Base-by-base conservation (phyloP, 106 monocot species). In the Dioscorea dumetorum region DNA sequence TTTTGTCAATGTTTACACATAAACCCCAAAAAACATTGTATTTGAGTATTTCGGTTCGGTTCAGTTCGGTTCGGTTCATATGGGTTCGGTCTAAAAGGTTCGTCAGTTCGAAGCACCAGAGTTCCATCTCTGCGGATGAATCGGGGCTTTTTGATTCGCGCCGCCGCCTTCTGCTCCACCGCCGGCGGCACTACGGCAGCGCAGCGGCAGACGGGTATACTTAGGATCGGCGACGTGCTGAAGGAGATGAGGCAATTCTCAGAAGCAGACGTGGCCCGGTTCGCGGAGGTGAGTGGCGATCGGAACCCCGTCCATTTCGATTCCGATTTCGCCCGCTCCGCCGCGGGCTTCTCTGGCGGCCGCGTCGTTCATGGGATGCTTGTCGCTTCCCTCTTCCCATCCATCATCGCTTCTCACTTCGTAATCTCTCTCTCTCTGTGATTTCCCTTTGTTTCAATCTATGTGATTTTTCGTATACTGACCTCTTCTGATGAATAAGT, bases 351-450 rank as follows among this genome's bases (percentile, higher is more conserved):
- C 74, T 73, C 68, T 5, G 58, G 74, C 49, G 87, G 90, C 49
- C 63, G 76, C 9, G 65, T 94, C 67, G 94, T 94, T 41, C 90
- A 94, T 66, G 94, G 94, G 58, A 84, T 94, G 87, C 90, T 90
- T 71, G 90, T 94, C 24, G 87, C 85, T 22, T 90, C 94, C 13
- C 78, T 94, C 61, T 90, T 94, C 76, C 90, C 94, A 28, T 67
- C 78, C 54, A 48, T 90, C 71, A 87, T 94, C 59, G 87, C 94
- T 50, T 78, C 90, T 50, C 69, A 76, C 23, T 94, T 90, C 70
- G 94, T 94, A 78, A 23, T 75, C 61, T 34, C 35, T 64, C 57
- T 70, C 4, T 49, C 23, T 12, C 57, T 57, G 52, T 50, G 24
- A 54, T 23, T 31, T 17, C 49, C 49, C 10, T 71, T 8, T 17